Conservation (phyloP, 306 rosid genomes). For the Lathyrus oleraceus region DNA sequence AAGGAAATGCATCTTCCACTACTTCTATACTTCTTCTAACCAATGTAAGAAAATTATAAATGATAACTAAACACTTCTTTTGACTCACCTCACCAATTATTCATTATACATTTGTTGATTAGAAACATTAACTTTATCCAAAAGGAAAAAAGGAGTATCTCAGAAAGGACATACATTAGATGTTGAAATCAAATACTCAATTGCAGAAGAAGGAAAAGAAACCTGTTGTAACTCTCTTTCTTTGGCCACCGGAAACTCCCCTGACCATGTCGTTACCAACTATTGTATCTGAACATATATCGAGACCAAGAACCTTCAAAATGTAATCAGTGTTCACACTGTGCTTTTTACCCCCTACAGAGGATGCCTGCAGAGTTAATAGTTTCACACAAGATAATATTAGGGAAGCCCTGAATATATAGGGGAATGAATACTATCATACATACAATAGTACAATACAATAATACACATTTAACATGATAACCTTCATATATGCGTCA, state of each 20-base stretch:
- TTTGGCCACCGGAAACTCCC: constrained; percentile 94
- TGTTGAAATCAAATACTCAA: constrained; percentile 2
- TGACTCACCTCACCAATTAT: neutral
- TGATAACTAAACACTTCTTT: neutral
- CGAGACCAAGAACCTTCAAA: constrained; percentile 84
- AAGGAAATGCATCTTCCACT: neutral
- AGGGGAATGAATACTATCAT: constrained; percentile 17
- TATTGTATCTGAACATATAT: constrained; percentile 75
- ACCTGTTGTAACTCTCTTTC: constrained; percentile 94
- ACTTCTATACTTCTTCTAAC: constrained; percentile 10
- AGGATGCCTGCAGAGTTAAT: constrained; percentile 70
- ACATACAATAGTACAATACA: neutral
- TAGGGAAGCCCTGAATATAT: neutral
- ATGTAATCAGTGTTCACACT: constrained; percentile 77
- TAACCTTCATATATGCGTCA: constrained; percentile 92
- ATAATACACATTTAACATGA: constrained; percentile 4
- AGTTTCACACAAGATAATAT: constrained; percentile 1
- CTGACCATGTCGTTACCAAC: constrained; percentile 86
- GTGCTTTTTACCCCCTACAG: constrained; percentile 74
- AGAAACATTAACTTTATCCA: constrained; percentile 11
- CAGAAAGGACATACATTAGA: constrained; percentile 3
- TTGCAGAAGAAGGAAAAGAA: constrained; percentile 10
- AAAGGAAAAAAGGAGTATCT: neutral
- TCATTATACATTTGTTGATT: neutral
- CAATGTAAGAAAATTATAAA: neutral